Base-by-base conservation (phyloP, 106 monocot species). In the Dendrobium chrysotoxum region DNA sequence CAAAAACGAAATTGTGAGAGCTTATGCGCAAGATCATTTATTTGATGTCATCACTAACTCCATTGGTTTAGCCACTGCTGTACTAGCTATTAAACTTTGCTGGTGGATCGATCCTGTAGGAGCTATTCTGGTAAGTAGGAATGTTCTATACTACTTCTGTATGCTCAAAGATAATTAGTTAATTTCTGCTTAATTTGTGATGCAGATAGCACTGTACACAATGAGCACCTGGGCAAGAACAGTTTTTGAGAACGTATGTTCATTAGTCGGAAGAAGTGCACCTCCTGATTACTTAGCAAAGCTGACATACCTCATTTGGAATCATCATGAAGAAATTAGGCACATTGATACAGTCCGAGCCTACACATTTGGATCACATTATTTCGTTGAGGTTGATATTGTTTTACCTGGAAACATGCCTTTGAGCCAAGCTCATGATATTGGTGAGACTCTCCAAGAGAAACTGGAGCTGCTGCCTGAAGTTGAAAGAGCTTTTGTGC, bases 1-100 rank as follows among this genome's bases (percentile, higher is more conserved):
- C 79, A 81, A 91, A 54, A 91, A 96, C 31, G 88, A 96, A 55
- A 96, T 96, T 4, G 91, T 96, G 1, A 85, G 79, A 78, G 91
- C 96, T 11, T 96, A 96, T 75, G 96, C 96, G 0, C 96, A 96
- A 58, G 96, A 96, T 75, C 96, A 96, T 55, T 86, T 93, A 78
- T 96, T 96, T 5, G 96, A 96, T 61, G 96, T 96, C 39, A 91
- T 96, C 75, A 96, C 96, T 2, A 96, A 96, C 81, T 89, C 93
- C 17, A 81, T 91, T 26, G 96, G 96, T 53, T 80, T 96, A 5
- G 85, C 72, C 0, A 68, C 93, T 0, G 89, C 96, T n/a, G n/a
- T 93, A 20, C 88, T 96, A 4, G 96, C 92, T 4, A 77, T 84
- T 5, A 75, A 64, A 73, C 75, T 79, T 23, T 78, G 67, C 12